Evolutionary conservation across 148 eudicot species (phyloP).

Genomic region (Oxyria digyna): DNA sequence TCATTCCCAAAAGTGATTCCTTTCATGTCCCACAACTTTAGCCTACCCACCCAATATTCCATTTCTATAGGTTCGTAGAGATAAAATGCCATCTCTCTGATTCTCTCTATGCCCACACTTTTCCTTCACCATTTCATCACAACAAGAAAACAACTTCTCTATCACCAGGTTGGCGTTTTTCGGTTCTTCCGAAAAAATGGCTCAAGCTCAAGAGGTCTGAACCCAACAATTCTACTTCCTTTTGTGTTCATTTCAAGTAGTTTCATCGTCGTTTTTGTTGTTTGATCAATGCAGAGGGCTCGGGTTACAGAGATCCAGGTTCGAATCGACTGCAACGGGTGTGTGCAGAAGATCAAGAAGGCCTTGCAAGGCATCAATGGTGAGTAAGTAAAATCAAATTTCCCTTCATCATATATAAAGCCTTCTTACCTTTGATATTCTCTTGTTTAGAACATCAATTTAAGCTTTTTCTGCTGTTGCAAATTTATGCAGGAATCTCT

Average conservation of each 20-base stretch:
- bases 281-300: slow-evolving; percentile 53
- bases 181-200: not conserved
- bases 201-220: slow-evolving; percentile 2
- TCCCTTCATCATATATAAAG: not conserved
- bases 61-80: not conserved
- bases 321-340: slow-evolving; percentile 92
- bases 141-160: not conserved
- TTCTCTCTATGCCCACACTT: slow-evolving; percentile 4
- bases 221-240: not conserved
- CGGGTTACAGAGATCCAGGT: slow-evolving; percentile 69
- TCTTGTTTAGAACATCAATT: not conserved
- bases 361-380: slow-evolving; percentile 71
- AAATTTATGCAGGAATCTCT: slow-evolving; percentile 1
- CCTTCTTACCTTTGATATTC: not conserved
- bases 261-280: not conserved
- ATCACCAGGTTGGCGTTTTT: not conserved
- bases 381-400: slow-evolving; percentile 13
- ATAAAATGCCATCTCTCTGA: slow-evolving; percentile 4
- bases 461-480: not conserved
- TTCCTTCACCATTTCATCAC: not conserved
- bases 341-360: slow-evolving; percentile 90
- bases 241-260: not conserved
- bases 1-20: slow-evolving; percentile 1
- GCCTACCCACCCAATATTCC: not conserved
- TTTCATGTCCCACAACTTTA: slow-evolving; percentile 8